Evolutionary conservation across 2,329 filamentous ascomycete genomes (phyloP).

Genomic region (Alternaria hordeiaustralica): DNA sequence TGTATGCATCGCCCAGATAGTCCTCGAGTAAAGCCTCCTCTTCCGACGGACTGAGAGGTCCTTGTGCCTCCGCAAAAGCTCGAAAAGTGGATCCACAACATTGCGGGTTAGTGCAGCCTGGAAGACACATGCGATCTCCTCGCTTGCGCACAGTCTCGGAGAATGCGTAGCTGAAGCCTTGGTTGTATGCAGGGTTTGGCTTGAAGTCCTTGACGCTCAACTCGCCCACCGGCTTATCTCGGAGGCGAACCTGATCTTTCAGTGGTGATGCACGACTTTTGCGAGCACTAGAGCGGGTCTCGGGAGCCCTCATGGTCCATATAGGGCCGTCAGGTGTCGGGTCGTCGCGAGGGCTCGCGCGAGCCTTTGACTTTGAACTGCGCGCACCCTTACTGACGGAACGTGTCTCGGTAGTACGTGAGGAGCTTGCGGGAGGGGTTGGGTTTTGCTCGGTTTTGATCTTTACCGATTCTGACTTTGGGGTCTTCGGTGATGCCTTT

Average conservation of each 20-base stretch:
- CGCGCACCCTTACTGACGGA: not conserved
- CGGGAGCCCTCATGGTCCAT: conserved; percentile 29
- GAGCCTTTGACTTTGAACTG: conserved; percentile 2
- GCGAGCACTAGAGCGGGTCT: conserved; percentile 14
- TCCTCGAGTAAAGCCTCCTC: conserved; percentile 58
- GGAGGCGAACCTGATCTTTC: conserved; percentile 38
- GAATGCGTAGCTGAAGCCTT: conserved; percentile 75
- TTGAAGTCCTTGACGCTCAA: conserved; percentile 78
- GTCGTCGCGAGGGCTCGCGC: conserved; percentile 8
- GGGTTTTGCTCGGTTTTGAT: conserved; percentile 23
- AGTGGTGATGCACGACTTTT: conserved; percentile 7
- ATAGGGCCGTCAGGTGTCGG: conserved; percentile 26
- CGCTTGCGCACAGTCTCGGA: conserved; percentile 75
- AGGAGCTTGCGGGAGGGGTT: conserved; percentile 14
- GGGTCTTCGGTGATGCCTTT: conserved; percentile 11
- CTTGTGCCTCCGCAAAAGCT: conserved; percentile 61
- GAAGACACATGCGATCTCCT: conserved; percentile 71
- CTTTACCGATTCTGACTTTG: conserved; percentile 16
- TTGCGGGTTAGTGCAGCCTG: conserved; percentile 74
- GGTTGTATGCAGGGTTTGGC: conserved; percentile 75
- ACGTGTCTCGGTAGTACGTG: conserved; percentile 11
- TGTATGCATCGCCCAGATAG: conserved; percentile 57
- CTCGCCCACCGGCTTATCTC: conserved; percentile 62
- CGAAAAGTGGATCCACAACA: conserved; percentile 80
- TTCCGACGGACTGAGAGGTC: conserved; percentile 38